Base-by-base conservation (phyloP, 202 grass and related monocot genomes). In the Zoysia matrella region DNA sequence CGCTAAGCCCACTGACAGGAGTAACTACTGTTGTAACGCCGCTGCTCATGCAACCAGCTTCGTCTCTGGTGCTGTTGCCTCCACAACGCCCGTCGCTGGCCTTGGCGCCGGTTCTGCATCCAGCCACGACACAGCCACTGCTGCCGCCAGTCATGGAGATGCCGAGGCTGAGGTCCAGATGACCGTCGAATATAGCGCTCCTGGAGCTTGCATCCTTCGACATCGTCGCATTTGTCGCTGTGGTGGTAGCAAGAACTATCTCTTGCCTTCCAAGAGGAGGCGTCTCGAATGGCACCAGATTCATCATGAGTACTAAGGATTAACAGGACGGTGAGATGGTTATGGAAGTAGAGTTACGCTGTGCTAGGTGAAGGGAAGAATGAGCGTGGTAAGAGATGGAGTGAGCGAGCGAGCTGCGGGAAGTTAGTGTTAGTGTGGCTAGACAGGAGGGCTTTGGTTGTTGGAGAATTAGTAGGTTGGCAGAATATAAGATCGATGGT, bases 141-240 rank as follows among this genome's bases (percentile, higher is more conserved):
- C 64, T 6, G 12, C 61, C 36, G 1, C 68, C 57, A 60, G 11
- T 60, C 55, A 82, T 83, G 71, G 92, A 91, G 67, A 98, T 95
- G 76, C 90, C 83, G 2, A 98, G 90, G 46, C 92, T 93, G 48
- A 98, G 89, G 71, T 98, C 96, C 11, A 98, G 85, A 60, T 90
- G 73, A 56, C 74, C 71, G 5, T 86, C 16, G 68, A 86, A 82
- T 61, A 83, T 74, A 16, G 54, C 42, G 16, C 10, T 15, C 7
- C 45, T 61, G 5, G 82, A 66, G 46, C 77, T 81, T 51, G 49
- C 64, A 71, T 79, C 80, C 47, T 80, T 86, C 5, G 57, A 55
- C 69, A 53, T 80, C 4, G 16, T 40, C 36, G 67, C 5, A 2
- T 48, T 52, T 12, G 70, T 10, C 1, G 62, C 12, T 16, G 62